A percentile compares a stretch with the other conserved stretches of the same genome.
These are phyloP conservation scores for Volvariella surrecta DNA, from an alignment of 1,284 basidiomycete genomes.

Conservation along the genomic window DNA sequence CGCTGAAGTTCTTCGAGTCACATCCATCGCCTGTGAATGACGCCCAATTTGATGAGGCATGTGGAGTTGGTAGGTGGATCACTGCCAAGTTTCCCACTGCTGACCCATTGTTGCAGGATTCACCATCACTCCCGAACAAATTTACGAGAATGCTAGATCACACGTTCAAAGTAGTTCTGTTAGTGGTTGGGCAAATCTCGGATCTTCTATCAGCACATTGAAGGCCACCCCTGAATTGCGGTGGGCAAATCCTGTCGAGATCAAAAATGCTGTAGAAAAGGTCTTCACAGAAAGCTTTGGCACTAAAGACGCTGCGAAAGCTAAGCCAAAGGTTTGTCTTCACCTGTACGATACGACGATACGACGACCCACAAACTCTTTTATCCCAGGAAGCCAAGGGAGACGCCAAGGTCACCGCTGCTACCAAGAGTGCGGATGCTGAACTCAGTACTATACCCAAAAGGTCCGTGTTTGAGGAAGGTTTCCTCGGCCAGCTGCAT, in stretches of 20 bases:
- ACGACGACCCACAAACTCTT: slow-evolving; percentile 3
- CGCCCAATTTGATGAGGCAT: slow-evolving; percentile 71
- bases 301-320: slow-evolving; percentile 59
- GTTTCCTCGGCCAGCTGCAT: slow-evolving; percentile 91
- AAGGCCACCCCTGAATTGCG: slow-evolving; percentile 66
- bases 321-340: slow-evolving; percentile 59
- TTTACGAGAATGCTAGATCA: slow-evolving; percentile 52
- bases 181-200: slow-evolving; percentile 70
- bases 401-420: slow-evolving; percentile 23
- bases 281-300: slow-evolving; percentile 77
- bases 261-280: slow-evolving; percentile 83
- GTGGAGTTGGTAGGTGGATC: slow-evolving; percentile 76
- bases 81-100: not conserved
- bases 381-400: slow-evolving; percentile 45
- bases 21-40: slow-evolving; percentile 58
- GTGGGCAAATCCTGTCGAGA: slow-evolving; percentile 87
- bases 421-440: slow-evolving; percentile 22
- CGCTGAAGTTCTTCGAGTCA: slow-evolving; percentile 69
- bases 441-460: slow-evolving; percentile 28
- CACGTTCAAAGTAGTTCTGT: slow-evolving; percentile 52
- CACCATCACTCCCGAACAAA: slow-evolving; percentile 63
- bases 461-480: slow-evolving; percentile 86
- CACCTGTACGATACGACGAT: not conserved
- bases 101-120: slow-evolving; percentile 49
- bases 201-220: slow-evolving; percentile 62